Evolutionary conservation across 225 moss, liverwort and hornwort genomes (phyloP), one percentile per base, ranked within the genome.

Genomic region (Physcomitrellopsis africana): DNA sequence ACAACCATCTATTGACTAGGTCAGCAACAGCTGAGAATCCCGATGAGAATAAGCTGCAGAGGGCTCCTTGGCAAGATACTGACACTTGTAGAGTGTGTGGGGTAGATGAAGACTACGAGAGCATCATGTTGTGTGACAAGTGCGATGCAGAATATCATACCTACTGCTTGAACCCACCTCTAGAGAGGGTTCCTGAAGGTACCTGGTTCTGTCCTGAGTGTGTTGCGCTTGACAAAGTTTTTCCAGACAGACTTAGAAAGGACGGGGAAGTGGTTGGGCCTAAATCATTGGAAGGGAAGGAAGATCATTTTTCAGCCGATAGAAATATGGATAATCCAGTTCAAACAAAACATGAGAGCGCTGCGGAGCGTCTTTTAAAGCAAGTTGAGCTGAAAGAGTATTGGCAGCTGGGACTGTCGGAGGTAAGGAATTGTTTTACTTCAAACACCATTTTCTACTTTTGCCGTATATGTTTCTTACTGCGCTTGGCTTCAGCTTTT

Each of bases 111-210:
- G 99, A 99, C 81, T 94, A 99, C 76, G 95, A 99, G 78, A 95
- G 92, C 77, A 93, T 99, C 73, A 92, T 99, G 80, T 83, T 99
- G 60, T 99, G 99, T 75, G 99, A 99, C 81, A 90, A 81, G 58
- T 99, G 99, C 82, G 99, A 99, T 81, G 95, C 95, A 49, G 95
- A 99, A 72, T 99, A 99, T 61, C 99, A 99, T 53, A 95, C 93
- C 14, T 99, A 99, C 74, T 99, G 99, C 75, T 76, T 99, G 55
- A 89, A 86, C 70, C 99, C 99, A 22, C 99, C 95, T 55, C 92
- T 99, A 49, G 87, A 87, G 57, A 87, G 91, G 70, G 95, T 99
- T 66, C 99, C 99, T 46, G 95, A 99, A 60, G 99, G 99, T 53
- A 95, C 93, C 51, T 99, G 99, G 99, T 99, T 92, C 75, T 99